Conservation (phyloP, 805 yeast genomes). For the Starmerella khaoyaiensis region DNA sequence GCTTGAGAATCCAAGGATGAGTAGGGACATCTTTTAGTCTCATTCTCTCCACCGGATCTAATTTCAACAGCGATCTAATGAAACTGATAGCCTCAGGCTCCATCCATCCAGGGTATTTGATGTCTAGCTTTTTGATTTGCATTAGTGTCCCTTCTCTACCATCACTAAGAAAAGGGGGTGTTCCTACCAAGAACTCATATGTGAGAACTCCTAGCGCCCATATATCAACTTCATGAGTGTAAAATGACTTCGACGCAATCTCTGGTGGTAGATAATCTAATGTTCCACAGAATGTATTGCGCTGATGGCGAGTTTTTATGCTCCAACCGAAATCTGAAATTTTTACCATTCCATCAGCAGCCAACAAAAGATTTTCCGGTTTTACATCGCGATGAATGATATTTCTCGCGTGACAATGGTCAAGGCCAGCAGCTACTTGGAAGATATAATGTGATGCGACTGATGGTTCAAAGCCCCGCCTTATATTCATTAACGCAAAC, state of each 20-base stretch:
- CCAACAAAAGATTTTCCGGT: slow-evolving; percentile 78
- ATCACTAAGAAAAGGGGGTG: slow-evolving; percentile 83
- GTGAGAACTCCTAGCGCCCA: slow-evolving; percentile 88
- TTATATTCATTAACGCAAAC: slow-evolving; percentile 52
- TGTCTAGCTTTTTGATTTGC: slow-evolving; percentile 65
- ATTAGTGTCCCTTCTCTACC: slow-evolving; percentile 60
- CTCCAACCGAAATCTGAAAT: slow-evolving; percentile 96
- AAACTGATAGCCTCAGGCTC: slow-evolving; percentile 67
- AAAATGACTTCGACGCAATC: slow-evolving; percentile 72
- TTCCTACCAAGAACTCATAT: slow-evolving; percentile 75
- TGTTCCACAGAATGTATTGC: slow-evolving; percentile 89
- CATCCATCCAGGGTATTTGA: slow-evolving; percentile 57
- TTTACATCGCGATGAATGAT: slow-evolving; percentile 87
- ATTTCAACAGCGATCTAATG: slow-evolving; percentile 47
- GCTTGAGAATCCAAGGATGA: slow-evolving; percentile 76
- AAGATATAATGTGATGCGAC: slow-evolving; percentile 61
- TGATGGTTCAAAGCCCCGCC: slow-evolving; percentile 42
- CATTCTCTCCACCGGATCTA: slow-evolving; percentile 56
- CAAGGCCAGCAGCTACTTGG: slow-evolving; percentile 72
- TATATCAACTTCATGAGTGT: slow-evolving; percentile 66
- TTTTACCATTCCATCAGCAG: slow-evolving; percentile 55
- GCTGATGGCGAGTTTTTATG: slow-evolving; percentile 47
- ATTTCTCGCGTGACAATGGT: slow-evolving; percentile 62
- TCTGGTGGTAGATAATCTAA: slow-evolving; percentile 92
- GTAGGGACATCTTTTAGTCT: slow-evolving; percentile 44